Conservation (phyloP, 352 stramenopile genomes). For the Elongisporangium prolatum region DNA sequence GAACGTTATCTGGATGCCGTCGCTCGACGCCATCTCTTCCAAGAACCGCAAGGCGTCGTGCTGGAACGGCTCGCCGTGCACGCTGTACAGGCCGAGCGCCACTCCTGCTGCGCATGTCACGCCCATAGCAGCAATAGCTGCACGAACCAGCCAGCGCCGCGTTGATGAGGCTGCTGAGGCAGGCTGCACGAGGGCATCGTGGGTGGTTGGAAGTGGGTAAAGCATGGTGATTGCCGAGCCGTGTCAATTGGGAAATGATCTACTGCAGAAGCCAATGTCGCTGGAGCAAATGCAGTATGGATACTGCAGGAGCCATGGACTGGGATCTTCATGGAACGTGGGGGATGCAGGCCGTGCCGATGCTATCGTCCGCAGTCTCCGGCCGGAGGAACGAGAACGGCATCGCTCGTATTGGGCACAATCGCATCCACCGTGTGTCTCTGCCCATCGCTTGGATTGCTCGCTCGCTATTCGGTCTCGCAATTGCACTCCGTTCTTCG, state of each 20-base stretch:
- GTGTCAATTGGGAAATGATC: background rate
- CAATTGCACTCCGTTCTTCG: too few species aligned
- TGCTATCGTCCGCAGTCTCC: background rate
- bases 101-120: background rate
- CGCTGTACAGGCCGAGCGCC: slow-evolving; percentile 2
- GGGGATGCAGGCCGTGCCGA: background rate
- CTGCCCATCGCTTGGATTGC: background rate
- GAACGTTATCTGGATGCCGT: slow-evolving; percentile 4
- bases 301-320: background rate
- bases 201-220: background rate
- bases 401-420: background rate
- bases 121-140: background rate
- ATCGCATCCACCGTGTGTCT: background rate
- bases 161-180: background rate
- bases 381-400: too few species aligned
- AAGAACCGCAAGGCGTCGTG: slow-evolving; percentile 4
- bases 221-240: background rate
- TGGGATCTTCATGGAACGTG: background rate
- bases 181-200: background rate
- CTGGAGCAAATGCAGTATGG: background rate
- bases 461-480: too few species aligned
- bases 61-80: slow-evolving; percentile 5
- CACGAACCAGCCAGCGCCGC: background rate
- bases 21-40: slow-evolving; percentile 1
- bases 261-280: background rate